phyloP scores from a whole-genome alignment of 2,329 filamentous ascomycete genomes.

The Chalaropsis thielavioides region DNA sequence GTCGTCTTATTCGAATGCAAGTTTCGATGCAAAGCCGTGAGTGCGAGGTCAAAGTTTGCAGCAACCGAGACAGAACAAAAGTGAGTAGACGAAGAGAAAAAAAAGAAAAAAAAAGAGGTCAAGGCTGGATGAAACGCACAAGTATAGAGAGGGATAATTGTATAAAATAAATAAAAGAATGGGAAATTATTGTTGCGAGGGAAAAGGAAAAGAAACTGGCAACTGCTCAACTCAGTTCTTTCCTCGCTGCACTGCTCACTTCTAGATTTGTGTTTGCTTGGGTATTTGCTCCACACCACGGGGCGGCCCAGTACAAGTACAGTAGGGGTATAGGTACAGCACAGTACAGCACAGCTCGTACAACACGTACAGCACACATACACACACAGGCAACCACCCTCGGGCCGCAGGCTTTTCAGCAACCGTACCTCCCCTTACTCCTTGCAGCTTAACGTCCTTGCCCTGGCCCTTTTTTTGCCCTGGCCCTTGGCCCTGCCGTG shows the following conservation, averaged over 20 bases:
- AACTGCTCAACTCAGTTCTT: conserved; percentile 2
- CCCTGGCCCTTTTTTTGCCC: not conserved
- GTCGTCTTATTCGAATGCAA: not conserved
- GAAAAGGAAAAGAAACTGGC: not conserved
- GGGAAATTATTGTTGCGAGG: not conserved
- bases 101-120: not conserved
- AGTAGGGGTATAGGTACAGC: no score
- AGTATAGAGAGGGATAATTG: not conserved
- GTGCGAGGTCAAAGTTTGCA: not conserved
- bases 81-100: not conserved
- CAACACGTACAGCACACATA: no score
- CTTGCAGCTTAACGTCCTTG: not conserved
- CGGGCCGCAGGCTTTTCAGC: no score
- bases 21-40: no score
- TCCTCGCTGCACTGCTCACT: conserved; percentile 14
- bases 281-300: no score
- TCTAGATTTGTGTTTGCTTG: not conserved
- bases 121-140: not conserved
- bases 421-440: not conserved
- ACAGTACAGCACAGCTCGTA: no score
- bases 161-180: not conserved
- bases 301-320: no score
- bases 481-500: no score
- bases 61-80: not conserved
- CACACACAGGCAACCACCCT: no score